These are phyloP conservation scores for Pleurotus pulmonarius DNA, from an alignment of 768 basidiomycete genomes.

Conservation along the genomic window DNA sequence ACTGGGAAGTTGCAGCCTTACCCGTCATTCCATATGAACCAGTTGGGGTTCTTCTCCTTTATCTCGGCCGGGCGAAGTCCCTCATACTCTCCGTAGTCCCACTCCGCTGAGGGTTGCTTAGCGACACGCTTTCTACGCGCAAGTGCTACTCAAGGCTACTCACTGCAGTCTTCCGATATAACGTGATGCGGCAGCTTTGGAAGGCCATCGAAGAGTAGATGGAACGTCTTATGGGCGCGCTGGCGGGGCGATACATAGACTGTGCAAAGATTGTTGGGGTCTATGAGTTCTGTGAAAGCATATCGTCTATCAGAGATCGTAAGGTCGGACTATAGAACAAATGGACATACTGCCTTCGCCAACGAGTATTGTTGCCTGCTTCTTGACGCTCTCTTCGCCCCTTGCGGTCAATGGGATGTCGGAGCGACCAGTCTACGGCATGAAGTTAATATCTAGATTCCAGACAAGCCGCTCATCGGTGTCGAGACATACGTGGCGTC, in stretches of 20 bases:
- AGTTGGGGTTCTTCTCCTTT: slow-evolving; percentile 49
- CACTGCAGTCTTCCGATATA: slow-evolving; percentile 57
- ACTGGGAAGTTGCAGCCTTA: slow-evolving; percentile 22
- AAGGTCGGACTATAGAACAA: neutral
- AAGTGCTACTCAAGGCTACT: neutral
- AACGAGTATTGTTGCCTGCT: slow-evolving; percentile 62
- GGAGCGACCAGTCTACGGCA: slow-evolving; percentile 69
- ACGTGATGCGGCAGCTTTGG: slow-evolving; percentile 43
- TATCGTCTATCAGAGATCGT: neutral
- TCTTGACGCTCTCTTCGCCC: slow-evolving; percentile 69
- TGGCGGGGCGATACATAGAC: slow-evolving; percentile 84
- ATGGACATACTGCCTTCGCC: slow-evolving; percentile 69
- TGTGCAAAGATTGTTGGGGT: slow-evolving; percentile 72
- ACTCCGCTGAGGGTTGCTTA: slow-evolving; percentile 39
- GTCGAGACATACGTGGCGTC: slow-evolving; percentile 54
- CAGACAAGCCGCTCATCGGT: neutral
- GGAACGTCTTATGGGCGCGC: slow-evolving; percentile 83
- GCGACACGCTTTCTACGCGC: no score
- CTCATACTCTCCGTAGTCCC: slow-evolving; percentile 93
- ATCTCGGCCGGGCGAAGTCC: slow-evolving; percentile 83
- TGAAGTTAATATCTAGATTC: neutral
- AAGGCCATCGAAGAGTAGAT: slow-evolving; percentile 63
- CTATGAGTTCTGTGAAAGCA: slow-evolving; percentile 55
- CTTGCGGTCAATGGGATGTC: slow-evolving; percentile 84
- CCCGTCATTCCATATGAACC: slow-evolving; percentile 90